phyloP scores from a whole-genome alignment of 768 basidiomycete genomes.

The Sutorius australiensis region DNA sequence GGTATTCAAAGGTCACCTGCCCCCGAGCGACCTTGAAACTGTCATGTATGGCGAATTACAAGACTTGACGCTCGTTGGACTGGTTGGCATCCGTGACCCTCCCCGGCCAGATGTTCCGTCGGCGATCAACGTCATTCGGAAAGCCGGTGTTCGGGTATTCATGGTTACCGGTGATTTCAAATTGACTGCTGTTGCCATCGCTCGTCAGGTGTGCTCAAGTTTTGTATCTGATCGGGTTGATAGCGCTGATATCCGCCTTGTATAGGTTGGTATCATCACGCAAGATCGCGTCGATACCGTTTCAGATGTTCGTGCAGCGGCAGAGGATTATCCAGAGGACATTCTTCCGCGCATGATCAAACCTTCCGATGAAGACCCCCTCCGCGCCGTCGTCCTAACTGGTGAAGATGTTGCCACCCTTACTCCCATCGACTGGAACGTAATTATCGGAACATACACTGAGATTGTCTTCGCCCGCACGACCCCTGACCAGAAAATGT shows the following conservation, averaged over 20 bases:
- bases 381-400: constrained; percentile 40
- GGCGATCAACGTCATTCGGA: constrained; percentile 44
- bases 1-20: constrained; percentile 24
- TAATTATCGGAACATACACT: constrained; percentile 35
- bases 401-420: constrained; percentile 42
- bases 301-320: constrained; percentile 23
- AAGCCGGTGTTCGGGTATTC: constrained; percentile 50
- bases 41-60: constrained; percentile 36
- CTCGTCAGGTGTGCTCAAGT: constrained; percentile 39
- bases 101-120: constrained; percentile 47
- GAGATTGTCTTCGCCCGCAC: constrained; percentile 53
- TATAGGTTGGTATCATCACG: constrained; percentile 42
- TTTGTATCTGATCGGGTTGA: constrained; percentile 1
- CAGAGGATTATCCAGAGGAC: constrained; percentile 16
- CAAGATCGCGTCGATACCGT: constrained; percentile 36
- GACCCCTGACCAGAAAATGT: constrained; percentile 54
- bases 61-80: constrained; percentile 45
- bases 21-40: constrained; percentile 33
- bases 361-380: constrained; percentile 35
- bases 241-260: background rate
- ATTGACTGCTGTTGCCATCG: constrained; percentile 51
- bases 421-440: constrained; percentile 38
- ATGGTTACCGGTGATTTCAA: constrained; percentile 60
- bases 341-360: constrained; percentile 27
- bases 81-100: constrained; percentile 55